phyloP scores from a whole-genome alignment of 2,329 filamentous ascomycete genomes.

The Ophiobolus disseminans region DNA sequence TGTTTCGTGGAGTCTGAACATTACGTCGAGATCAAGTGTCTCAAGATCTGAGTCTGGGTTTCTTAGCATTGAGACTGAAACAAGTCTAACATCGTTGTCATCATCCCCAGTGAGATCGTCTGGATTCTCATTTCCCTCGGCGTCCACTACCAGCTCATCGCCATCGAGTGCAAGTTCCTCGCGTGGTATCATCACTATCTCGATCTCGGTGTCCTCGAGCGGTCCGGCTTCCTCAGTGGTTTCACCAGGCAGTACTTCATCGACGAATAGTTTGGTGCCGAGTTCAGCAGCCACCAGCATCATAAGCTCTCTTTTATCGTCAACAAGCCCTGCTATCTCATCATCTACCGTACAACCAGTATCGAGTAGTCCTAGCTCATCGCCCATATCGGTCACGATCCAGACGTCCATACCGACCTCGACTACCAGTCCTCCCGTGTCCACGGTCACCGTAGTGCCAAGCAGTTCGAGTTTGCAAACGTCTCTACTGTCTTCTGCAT shows the following conservation, averaged over 20 bases:
- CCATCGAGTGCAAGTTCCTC: no score
- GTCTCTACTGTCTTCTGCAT: background rate
- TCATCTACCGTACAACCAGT: background rate
- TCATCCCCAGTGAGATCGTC: background rate
- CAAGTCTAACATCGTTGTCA: background rate
- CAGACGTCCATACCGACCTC: no score
- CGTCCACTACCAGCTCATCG: background rate
- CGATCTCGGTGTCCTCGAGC: no score
- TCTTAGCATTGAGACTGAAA: constrained; percentile 12
- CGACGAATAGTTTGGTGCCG: no score
- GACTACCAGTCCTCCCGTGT: background rate
- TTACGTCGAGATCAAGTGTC: background rate
- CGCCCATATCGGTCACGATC: no score
- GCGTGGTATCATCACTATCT: no score
- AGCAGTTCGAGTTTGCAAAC: background rate
- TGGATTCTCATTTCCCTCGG: background rate
- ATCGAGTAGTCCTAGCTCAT: background rate
- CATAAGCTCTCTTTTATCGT: no score
- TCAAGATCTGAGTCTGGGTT: background rate
- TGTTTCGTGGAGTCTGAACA: background rate
- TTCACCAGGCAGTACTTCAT: no score
- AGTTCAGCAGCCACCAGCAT: no score
- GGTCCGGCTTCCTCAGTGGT: no score
- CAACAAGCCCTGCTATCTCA: no score
- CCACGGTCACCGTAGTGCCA: background rate